Percentiles rank a stretch among this genome's conserved stretches.
phyloP scores from a whole-genome alignment of 306 rosid genomes.

The Gleditsia sinensis region DNA sequence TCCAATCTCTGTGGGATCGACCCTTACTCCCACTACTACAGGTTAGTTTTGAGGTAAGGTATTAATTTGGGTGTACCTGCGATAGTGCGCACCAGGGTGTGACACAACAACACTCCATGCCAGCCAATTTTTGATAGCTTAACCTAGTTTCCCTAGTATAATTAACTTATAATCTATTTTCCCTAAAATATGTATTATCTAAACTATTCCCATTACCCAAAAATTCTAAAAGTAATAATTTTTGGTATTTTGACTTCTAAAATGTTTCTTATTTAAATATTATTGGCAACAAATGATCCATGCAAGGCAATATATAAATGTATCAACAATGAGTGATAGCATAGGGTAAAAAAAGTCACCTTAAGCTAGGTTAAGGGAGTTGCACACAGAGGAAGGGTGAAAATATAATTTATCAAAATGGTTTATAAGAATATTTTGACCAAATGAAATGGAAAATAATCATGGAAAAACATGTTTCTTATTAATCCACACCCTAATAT shows the following conservation, averaged over 20 bases:
- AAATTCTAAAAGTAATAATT: too few species aligned
- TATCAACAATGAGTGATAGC: too few species aligned
- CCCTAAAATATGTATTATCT: neutral
- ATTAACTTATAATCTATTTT: neutral
- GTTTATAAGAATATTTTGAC: neutral
- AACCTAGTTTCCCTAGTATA: neutral
- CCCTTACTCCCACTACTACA: too few species aligned
- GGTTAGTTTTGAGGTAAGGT: too few species aligned
- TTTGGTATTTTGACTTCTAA: neutral
- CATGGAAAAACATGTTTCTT: neutral
- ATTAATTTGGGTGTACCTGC: too few species aligned
- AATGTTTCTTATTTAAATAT: neutral
- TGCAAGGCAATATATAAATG: neutral
- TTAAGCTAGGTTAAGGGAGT: neutral
- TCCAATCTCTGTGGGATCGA: too few species aligned
- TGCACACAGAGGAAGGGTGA: neutral
- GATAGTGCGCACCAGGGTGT: too few species aligned
- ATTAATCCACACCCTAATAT: neutral
- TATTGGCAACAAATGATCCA: neutral
- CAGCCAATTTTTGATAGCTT: neutral
- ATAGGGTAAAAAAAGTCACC: too few species aligned
- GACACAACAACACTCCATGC: too few species aligned
- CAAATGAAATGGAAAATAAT: neutral
- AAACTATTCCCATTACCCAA: neutral
- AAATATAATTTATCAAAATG: conserved; percentile 3